Percentiles rank a stretch among this genome's conserved stretches.
Conservation (phyloP, 139 green algal species). For the Closterium sp. region DNA sequence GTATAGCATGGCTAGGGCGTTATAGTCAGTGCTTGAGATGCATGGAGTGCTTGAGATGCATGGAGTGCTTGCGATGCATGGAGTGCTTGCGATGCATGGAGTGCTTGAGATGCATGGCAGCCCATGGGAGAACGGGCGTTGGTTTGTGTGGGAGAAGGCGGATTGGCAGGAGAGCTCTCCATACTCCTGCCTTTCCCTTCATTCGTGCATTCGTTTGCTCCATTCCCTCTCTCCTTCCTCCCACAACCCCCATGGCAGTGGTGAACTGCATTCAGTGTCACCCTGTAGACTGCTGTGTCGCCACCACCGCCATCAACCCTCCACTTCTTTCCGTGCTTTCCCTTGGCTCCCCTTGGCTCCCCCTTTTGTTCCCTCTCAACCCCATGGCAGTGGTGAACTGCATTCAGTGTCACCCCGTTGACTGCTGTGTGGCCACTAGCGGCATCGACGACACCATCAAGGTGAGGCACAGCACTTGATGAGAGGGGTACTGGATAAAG, state of each 20-base stretch:
- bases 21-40: too few relatives aligned
- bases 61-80: too few relatives aligned
- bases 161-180: conserved; percentile 10
- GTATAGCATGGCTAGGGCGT: too few relatives aligned
- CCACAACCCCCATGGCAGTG: conserved; percentile 11
- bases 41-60: too few relatives aligned
- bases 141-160: conserved; percentile 45
- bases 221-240: not conserved
- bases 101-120: too few relatives aligned
- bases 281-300: conserved; percentile 38
- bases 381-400: conserved; percentile 44
- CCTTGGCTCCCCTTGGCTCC: too few relatives aligned
- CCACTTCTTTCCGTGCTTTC: too few relatives aligned
- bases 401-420: conserved; percentile 41
- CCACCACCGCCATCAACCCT: conserved; percentile 50
- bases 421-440: conserved; percentile 43
- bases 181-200: too few relatives aligned
- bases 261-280: conserved; percentile 50
- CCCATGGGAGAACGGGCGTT: too few relatives aligned
- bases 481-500: too few relatives aligned
- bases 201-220: not conserved
- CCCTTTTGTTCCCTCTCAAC: not conserved
- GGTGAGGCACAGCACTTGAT: conserved; percentile 6
- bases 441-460: conserved; percentile 54
- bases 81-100: too few relatives aligned